These are phyloP conservation scores for Hemileccinum impolitum DNA, from an alignment of 768 basidiomycete species.

Conservation along the genomic window DNA sequence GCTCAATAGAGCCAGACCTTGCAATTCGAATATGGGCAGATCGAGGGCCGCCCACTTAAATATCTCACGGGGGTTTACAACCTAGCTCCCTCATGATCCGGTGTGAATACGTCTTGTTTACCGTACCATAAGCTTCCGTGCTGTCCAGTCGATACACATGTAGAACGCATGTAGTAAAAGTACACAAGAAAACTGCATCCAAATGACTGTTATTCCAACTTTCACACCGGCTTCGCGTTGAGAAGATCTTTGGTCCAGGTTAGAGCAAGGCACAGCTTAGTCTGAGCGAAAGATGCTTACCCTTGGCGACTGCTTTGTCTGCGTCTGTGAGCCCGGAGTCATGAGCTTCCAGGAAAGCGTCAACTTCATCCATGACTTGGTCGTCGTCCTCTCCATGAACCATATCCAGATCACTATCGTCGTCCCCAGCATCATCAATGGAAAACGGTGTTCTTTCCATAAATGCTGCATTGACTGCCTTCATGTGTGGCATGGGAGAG, in stretches of 20 bases:
- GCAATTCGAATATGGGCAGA: constrained; percentile 84
- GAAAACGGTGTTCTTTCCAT: constrained; percentile 94
- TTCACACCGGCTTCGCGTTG: constrained; percentile 53
- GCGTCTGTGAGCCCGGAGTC: constrained; percentile 81
- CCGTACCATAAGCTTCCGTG: constrained; percentile 3
- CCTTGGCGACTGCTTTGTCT: constrained; percentile 74
- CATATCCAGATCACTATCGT: constrained; percentile 54
- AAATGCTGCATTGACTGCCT: constrained; percentile 75
- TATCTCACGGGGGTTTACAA: neutral
- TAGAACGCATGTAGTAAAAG: constrained; percentile 9
- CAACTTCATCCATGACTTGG: constrained; percentile 90
- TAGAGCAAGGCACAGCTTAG: neutral
- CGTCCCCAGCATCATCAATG: constrained; percentile 83
- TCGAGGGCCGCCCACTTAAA: constrained; percentile 21
- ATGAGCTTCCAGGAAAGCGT: constrained; percentile 93
- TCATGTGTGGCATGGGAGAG: constrained; percentile 62
- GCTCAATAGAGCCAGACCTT: constrained; percentile 81
- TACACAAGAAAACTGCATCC: constrained; percentile 8
- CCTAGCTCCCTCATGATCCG: constrained; percentile 1
- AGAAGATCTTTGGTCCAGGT: constrained; percentile 45
- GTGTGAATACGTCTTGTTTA: constrained; percentile 9
- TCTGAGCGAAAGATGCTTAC: constrained; percentile 35
- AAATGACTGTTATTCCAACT: neutral
- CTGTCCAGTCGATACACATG: constrained; percentile 7
- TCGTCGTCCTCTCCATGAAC: constrained; percentile 63